Evolutionary conservation across 768 basidiomycete species (phyloP).

Genomic region (Termitomyces eurrhizus): DNA sequence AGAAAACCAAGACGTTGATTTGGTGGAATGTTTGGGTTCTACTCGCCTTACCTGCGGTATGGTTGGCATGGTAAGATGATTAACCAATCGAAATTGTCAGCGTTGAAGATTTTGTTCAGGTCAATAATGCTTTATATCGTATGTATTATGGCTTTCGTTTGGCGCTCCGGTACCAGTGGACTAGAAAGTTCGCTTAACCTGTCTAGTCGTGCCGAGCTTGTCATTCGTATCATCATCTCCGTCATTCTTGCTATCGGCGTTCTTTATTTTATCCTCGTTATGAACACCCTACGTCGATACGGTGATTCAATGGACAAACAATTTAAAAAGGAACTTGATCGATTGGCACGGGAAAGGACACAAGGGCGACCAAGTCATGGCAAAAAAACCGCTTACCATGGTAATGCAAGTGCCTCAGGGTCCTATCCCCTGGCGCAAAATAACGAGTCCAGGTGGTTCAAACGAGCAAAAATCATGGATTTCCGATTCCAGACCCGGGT

Average conservation of each 20-base stretch:
- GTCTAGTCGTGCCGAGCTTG: conserved; percentile 36
- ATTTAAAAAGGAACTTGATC: conserved; percentile 15
- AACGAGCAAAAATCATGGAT: conserved; percentile 19
- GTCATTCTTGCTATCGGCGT: conserved; percentile 35
- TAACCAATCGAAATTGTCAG: background rate
- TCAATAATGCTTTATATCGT: conserved; percentile 65
- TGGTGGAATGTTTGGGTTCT: conserved; percentile 63
- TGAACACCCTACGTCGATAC: conserved; percentile 51
- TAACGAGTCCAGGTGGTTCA: background rate
- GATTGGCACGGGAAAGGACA: background rate
- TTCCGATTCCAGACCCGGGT: conserved; percentile 14
- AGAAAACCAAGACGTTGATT: conserved; percentile 25
- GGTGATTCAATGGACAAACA: conserved; percentile 35
- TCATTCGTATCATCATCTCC: conserved; percentile 55
- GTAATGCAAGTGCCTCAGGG: background rate
- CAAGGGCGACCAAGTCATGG: background rate
- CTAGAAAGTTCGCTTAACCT: conserved; percentile 30
- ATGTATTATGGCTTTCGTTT: conserved; percentile 64
- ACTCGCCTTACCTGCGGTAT: conserved; percentile 60
- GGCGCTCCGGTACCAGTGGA: conserved; percentile 57
- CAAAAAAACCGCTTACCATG: background rate
- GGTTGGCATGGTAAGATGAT: conserved; percentile 56
- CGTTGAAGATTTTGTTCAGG: conserved; percentile 26
- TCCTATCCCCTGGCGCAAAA: background rate
- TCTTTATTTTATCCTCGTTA: conserved; percentile 47